These are phyloP conservation scores for Pythium volutum DNA, from an alignment of 352 stramenopile species.

Conservation along the genomic window DNA sequence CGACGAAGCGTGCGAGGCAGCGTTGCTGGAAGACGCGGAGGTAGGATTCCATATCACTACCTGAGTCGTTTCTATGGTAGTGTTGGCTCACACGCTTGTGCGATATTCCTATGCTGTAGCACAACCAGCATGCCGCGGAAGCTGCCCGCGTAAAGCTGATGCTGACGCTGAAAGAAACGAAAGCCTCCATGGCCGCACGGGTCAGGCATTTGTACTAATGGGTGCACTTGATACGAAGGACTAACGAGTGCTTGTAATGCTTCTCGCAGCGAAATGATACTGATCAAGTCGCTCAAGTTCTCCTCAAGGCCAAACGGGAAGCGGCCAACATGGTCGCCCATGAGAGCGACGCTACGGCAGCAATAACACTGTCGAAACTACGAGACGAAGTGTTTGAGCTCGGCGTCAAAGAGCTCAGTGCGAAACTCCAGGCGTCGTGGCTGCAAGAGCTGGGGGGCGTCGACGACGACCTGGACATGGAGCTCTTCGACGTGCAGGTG, in stretches of 20 bases:
- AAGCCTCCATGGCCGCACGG: neutral
- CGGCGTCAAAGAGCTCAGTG: conserved; percentile 45
- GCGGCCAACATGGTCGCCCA: neutral
- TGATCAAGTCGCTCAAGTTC: neutral
- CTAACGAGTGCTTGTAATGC: neutral
- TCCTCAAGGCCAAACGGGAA: conserved; percentile 16
- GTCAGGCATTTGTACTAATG: neutral
- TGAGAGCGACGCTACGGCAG: neutral
- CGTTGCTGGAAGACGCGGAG: neutral
- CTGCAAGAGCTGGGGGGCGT: conserved; percentile 36
- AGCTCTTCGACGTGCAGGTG: conserved; percentile 49
- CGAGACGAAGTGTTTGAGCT: conserved; percentile 53
- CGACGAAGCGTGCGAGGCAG: neutral
- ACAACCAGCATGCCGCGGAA: neutral
- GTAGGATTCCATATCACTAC: no score
- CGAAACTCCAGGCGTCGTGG: conserved; percentile 25
- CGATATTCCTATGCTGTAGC: neutral
- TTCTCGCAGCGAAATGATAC: neutral
- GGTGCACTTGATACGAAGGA: no score
- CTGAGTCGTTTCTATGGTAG: neutral
- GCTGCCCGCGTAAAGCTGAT: conserved; percentile 2
- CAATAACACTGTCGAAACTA: conserved; percentile 27
- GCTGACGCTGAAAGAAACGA: neutral
- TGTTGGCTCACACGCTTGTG: neutral
- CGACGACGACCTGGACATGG: conserved; percentile 42